Evolutionary conservation across 495 filamentous ascomycete species (phyloP).

Genomic region (Rostrohypoxylon terebratum): DNA sequence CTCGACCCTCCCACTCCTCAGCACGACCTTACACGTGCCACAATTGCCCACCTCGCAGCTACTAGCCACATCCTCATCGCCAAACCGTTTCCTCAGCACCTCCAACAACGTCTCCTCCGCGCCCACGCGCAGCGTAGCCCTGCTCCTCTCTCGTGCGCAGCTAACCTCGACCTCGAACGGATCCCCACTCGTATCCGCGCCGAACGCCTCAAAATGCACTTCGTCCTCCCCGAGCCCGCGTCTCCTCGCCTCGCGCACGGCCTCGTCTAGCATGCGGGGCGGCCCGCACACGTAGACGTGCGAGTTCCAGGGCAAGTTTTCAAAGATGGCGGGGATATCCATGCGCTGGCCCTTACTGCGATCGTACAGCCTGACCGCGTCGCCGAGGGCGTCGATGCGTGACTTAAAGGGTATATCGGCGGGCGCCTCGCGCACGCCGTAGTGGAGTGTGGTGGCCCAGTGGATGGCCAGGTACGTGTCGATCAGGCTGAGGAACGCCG

Average conservation of each 20-base stretch:
- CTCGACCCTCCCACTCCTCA: slow-evolving; percentile 63
- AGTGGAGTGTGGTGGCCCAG: slow-evolving; percentile 60
- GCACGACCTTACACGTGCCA: slow-evolving; percentile 65
- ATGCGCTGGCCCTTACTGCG: slow-evolving; percentile 59
- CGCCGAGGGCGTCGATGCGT: slow-evolving; percentile 51
- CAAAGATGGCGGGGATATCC: slow-evolving; percentile 58
- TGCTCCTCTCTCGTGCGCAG: slow-evolving; percentile 35
- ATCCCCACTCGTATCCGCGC: slow-evolving; percentile 62
- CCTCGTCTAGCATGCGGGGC: slow-evolving; percentile 61
- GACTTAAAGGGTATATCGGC: slow-evolving; percentile 61
- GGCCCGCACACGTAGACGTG: slow-evolving; percentile 68
- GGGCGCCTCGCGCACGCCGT: slow-evolving; percentile 56
- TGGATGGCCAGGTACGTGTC: slow-evolving; percentile 55
- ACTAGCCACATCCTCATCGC: slow-evolving; percentile 55
- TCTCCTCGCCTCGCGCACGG: slow-evolving; percentile 49
- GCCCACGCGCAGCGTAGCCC: slow-evolving; percentile 50
- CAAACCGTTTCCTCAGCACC: slow-evolving; percentile 55
- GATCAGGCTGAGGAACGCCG: slow-evolving; percentile 59
- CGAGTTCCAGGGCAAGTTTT: slow-evolving; percentile 57
- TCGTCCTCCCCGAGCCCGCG: slow-evolving; percentile 57
- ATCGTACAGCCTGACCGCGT: slow-evolving; percentile 59
- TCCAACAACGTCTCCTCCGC: slow-evolving; percentile 60
- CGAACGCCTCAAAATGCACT: slow-evolving; percentile 68
- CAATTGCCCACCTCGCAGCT: slow-evolving; percentile 71
- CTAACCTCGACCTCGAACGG: slow-evolving; percentile 65